A percentile compares a stretch with the other conserved stretches of the same genome.
Conservation (phyloP, 164 flowering plant species). For the Stephania yunnanensis region DNA sequence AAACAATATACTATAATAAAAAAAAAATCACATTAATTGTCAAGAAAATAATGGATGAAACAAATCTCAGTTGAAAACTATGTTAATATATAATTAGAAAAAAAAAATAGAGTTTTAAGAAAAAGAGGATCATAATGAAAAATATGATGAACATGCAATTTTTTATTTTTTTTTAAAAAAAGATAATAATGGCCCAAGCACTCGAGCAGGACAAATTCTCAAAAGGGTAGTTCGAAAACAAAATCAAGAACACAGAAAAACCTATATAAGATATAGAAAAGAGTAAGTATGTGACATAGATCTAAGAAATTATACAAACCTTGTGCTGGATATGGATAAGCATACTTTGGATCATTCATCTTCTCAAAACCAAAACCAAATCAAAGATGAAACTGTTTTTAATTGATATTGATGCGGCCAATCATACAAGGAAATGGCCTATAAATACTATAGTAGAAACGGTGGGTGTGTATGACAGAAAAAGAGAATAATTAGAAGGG, state of each 20-base stretch:
- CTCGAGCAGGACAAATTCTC: background rate
- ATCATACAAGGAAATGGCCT: background rate
- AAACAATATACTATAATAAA: background rate
- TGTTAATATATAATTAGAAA: background rate
- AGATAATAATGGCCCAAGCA: background rate
- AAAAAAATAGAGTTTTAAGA: background rate
- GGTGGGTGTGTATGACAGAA: background rate
- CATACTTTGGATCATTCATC: constrained; percentile 39
- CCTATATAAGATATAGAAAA: background rate
- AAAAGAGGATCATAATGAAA: background rate
- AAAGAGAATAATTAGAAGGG: background rate
- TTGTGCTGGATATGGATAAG: constrained; percentile 37
- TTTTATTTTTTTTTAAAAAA: too few relatives aligned
- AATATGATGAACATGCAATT: background rate
- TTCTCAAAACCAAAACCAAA: background rate
- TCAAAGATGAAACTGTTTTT: background rate
- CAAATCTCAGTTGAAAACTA: background rate
- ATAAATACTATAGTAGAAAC: background rate
- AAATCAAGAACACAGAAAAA: background rate
- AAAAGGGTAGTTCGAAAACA: background rate
- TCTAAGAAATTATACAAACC: constrained; percentile 11
- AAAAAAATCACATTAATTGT: background rate
- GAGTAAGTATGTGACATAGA: background rate
- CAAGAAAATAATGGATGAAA: background rate
- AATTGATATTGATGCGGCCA: background rate